Base-by-base conservation (phyloP, 208 protist species). In the Leishmania martiniquensis region DNA sequence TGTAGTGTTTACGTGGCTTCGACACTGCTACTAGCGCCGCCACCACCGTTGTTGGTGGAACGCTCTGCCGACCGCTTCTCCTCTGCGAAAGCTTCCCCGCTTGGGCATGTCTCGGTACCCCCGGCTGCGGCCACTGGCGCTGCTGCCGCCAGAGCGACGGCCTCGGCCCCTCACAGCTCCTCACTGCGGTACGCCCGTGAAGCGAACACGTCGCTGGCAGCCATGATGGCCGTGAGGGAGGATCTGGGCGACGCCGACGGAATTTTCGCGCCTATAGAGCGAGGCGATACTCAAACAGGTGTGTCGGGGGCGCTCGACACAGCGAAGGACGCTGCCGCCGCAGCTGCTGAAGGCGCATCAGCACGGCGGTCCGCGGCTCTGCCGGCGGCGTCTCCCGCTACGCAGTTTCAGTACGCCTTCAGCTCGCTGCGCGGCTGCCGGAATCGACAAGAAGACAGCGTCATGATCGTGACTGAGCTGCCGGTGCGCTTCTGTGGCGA, bases 391-490 rank as follows among this genome's bases (percentile, higher is more conserved):
- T 42, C 51, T 39, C 71, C 71, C 5, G 65, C 71, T 17, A 73
- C 29, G 10, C 22, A 25, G 10, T 82, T 82, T 29, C 47, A 51
- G 22, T 85, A 70, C 60, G 83, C 72, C 2, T 82, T 81, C 39
- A 83, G 82, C 55, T 83, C 66, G 17, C 72, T 85, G n/a, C 81
- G 69, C 1, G 87, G 87, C 0, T 72, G 76, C 25, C 83, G 87
- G 2, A 86, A 73, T 15, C 3, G 75, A 20, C 87, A 90, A 52
- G 87, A 90, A 67, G 87, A 90, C 39, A 81, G 80, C 73, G 81
- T 84, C 52, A 47, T 82, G 45, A 25, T 88, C 5, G 65, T 72
- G 4, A 63, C 78, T 0, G 81, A 87, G 22, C 54, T 86, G 22
- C 29, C 59, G 32, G 68, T 90, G 7, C 62, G 69, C 17, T 20